These are phyloP conservation scores for Scenedesmus sp. DNA, from an alignment of 163 green algal species.

Conservation along the genomic window DNA sequence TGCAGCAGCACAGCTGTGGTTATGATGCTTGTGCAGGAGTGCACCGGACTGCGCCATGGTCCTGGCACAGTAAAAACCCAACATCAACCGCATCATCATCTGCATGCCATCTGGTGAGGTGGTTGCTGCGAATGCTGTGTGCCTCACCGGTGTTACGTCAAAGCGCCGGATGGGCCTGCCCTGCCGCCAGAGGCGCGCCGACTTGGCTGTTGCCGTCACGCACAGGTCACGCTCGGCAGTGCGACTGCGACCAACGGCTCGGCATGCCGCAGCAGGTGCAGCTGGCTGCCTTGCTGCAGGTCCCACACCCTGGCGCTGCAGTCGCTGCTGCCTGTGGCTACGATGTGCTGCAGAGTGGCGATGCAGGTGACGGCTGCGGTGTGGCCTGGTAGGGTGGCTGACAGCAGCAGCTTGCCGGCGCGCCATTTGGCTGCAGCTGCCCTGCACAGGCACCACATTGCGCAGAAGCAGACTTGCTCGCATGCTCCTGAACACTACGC, in stretches of 20 bases:
- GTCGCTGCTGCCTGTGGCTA: slow-evolving; percentile 37
- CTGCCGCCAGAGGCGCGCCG: slow-evolving; percentile 17
- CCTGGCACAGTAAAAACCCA: background rate
- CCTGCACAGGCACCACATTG: background rate
- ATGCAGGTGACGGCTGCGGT: background rate
- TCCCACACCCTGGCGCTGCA: slow-evolving; percentile 30
- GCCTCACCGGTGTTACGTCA: slow-evolving; percentile 22
- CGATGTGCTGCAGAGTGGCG: background rate
- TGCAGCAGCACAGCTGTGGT: too few relatives aligned
- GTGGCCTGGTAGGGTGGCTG: slow-evolving; percentile 17
- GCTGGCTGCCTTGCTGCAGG: slow-evolving; percentile 4
- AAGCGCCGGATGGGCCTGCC: slow-evolving; percentile 5
- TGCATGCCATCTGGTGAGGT: too few relatives aligned
- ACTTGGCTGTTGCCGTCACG: slow-evolving; percentile 23
- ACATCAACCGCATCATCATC: too few relatives aligned
- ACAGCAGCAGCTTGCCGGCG: background rate
- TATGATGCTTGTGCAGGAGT: background rate
- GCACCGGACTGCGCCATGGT: background rate
- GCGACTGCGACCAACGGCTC: slow-evolving; percentile 18
- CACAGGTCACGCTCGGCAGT: background rate
- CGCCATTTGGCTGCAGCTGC: slow-evolving; percentile 13
- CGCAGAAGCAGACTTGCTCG: background rate
- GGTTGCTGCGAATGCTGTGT: too few relatives aligned
- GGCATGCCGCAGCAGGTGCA: slow-evolving; percentile 29
- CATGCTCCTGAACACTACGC: too few relatives aligned